Percentiles rank a stretch among this genome's conserved stretches.
These are phyloP conservation scores for Debaryomyces psychrophilus DNA, from an alignment of 1,139 yeast genomes.

Conservation along the genomic window DNA sequence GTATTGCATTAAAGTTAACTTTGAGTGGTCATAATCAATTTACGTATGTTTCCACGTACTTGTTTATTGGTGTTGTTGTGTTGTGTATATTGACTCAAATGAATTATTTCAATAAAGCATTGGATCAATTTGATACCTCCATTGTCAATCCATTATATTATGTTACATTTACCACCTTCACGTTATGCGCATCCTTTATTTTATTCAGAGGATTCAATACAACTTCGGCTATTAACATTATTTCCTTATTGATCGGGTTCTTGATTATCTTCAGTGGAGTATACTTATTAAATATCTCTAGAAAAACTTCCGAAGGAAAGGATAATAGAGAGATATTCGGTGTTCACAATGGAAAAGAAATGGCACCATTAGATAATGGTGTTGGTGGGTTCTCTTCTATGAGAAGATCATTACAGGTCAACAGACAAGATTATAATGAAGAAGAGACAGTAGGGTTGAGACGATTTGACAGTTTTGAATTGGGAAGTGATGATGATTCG, in stretches of 20 bases:
- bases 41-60: conserved; percentile 79
- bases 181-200: conserved; percentile 83
- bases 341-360: conserved; percentile 57
- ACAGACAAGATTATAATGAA: conserved; percentile 51
- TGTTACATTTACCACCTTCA: conserved; percentile 89
- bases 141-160: conserved; percentile 90
- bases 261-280: conserved; percentile 88
- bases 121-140: conserved; percentile 91
- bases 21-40: conserved; percentile 89
- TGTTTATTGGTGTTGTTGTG: conserved; percentile 77
- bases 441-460: conserved; percentile 63
- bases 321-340: conserved; percentile 58
- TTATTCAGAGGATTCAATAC: conserved; percentile 88
- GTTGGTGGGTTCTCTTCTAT: conserved; percentile 71
- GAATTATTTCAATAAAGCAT: conserved; percentile 92
- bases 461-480: conserved; percentile 64
- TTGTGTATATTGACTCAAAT: conserved; percentile 86
- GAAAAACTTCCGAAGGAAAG: conserved; percentile 63
- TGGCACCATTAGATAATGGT: conserved; percentile 80
- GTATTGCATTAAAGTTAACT: conserved; percentile 86
- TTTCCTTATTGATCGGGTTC: conserved; percentile 86
- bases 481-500: conserved; percentile 47
- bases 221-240: conserved; percentile 74
- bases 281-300: conserved; percentile 75
- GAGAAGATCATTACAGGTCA: conserved; percentile 67